A percentile compares a stretch with the other conserved stretches of the same genome.
These are phyloP conservation scores for Diaporthe amygdali DNA, from an alignment of 2,329 filamentous ascomycete species.

Conservation along the genomic window DNA sequence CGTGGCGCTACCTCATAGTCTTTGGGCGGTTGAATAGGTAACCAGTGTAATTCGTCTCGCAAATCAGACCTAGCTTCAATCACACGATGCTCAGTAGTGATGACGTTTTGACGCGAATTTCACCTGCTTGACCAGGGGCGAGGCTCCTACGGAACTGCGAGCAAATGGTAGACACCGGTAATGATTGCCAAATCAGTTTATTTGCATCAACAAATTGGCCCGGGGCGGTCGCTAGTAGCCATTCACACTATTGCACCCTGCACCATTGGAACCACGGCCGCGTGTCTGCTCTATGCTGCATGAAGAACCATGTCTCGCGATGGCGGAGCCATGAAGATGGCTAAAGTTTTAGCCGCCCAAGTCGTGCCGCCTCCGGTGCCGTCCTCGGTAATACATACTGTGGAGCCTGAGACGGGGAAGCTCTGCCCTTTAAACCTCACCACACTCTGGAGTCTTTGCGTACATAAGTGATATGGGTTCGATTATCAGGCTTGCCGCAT, in stretches of 20 bases:
- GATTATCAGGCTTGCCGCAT: neutral
- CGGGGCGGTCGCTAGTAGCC: no score
- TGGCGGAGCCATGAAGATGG: neutral
- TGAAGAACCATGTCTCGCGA: neutral
- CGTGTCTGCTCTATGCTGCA: no score
- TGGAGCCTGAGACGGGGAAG: neutral
- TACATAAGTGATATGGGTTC: neutral
- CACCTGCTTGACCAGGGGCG: neutral
- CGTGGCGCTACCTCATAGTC: neutral
- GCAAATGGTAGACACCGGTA: no score
- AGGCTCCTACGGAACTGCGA: no score
- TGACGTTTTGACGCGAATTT: neutral
- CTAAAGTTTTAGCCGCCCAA: neutral
- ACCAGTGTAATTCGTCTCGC: neutral
- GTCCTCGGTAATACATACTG: neutral
- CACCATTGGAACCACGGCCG: no score
- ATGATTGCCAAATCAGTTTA: no score
- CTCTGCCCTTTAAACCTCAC: no score
- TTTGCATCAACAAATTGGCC: no score
- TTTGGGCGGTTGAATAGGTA: neutral
- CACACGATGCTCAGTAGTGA: neutral
- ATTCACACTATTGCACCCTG: no score
- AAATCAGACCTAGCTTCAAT: neutral
- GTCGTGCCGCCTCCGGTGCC: neutral
- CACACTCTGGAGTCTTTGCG: neutral